Base-by-base conservation (phyloP, 2,329 filamentous ascomycete species). In the Diatrype stigma region DNA sequence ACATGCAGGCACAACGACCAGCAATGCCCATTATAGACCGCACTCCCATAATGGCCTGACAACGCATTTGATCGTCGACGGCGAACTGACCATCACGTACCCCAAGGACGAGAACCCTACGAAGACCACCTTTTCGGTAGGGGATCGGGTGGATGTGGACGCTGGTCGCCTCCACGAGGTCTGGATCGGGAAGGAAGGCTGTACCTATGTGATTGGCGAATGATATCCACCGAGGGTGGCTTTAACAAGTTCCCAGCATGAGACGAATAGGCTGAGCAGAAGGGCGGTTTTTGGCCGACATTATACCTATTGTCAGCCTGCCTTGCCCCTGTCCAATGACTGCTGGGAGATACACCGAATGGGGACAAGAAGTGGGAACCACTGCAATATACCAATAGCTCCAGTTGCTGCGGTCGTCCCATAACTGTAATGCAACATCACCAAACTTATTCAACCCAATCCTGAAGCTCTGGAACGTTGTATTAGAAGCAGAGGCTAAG, bases 191-290 rank as follows among this genome's bases (percentile, higher is more conserved):
- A 58, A 67, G 1, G 71, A 79, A 53, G 86, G 86, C 0, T 89
- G 86, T 65, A 87, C 82, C 2, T 86, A 85, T 70, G 82, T 84
- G 8, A 81, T 84, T 62, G 81, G 83, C 45, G 81, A 85, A 70
- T 82, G 49, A 55, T 21, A 30, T 30, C 26, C 26, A 30, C 26
- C 26, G 26, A 6, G 26, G 26, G 26, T n/a, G n/a, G n/a, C n/a
- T n/a, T n/a, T n/a, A n/a, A n/a, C n/a, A n/a, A n/a, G n/a, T 30
- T 30, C 26, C 26, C 10, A 30, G 10, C 26, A 30, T 6, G 26
- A 30, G 26, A 30, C n/a, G 10, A 30, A 30, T 30, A 6, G 26
- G 5, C 6, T 10, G 26, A 30, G 26, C 6, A 30, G 26, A 30
- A 10, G 10, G 26, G 26, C 26, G 2, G 78, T 6, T 30, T 5